phyloP scores from a whole-genome alignment of 1,284 basidiomycete species.

The Pascua guehoae region DNA sequence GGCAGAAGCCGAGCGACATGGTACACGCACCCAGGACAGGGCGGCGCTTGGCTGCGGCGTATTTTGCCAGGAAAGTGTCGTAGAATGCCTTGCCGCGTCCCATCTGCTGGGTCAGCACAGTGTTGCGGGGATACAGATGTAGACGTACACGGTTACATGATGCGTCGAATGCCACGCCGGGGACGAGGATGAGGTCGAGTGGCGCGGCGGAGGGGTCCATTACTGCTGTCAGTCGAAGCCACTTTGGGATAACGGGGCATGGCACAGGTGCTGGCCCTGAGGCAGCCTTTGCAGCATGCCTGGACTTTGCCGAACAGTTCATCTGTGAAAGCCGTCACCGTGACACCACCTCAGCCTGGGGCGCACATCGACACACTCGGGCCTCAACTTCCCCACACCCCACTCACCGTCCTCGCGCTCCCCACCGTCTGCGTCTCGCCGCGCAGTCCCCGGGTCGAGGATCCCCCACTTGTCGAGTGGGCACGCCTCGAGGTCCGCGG shows the following conservation, averaged over 20 bases:
- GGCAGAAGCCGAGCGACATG: not conserved
- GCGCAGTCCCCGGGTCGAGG: conserved; percentile 36
- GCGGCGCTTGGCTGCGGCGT: conserved; percentile 20
- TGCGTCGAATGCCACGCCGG: conserved; percentile 46
- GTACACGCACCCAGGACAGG: conserved; percentile 37
- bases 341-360: too few relatives aligned
- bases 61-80: conserved; percentile 41
- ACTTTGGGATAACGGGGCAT: not conserved
- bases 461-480: conserved; percentile 49
- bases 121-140: too few relatives aligned
- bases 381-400: too few relatives aligned
- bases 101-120: conserved; percentile 28
- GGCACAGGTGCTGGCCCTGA: too few relatives aligned
- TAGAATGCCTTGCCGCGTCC: conserved; percentile 50
- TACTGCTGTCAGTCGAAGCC: conserved; percentile 17
- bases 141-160: conserved; percentile 41
- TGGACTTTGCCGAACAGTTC: not conserved
- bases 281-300: not conserved
- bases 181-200: conserved; percentile 44
- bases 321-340: not conserved
- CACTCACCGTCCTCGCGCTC: conserved; percentile 40
- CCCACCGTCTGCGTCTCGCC: conserved; percentile 24
- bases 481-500: conserved; percentile 33
- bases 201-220: conserved; percentile 21
- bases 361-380: not conserved